Base-by-base conservation (phyloP, 2,329 filamentous ascomycete genomes). In the Paracoccidioides lutzii region DNA sequence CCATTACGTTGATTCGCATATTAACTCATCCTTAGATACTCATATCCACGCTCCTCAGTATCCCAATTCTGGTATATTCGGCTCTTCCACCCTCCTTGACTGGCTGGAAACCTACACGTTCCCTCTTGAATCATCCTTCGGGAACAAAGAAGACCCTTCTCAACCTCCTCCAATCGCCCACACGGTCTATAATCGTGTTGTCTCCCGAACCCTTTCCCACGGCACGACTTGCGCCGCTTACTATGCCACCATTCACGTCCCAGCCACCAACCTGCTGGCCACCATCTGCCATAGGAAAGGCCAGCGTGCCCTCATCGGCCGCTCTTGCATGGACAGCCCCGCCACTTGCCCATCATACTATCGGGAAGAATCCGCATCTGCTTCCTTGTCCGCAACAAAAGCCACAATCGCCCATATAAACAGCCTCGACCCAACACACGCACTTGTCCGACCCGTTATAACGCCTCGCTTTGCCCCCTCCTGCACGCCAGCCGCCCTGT, bases 41-140 rank as follows among this genome's bases (percentile, higher is more conserved):
- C 93, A 98, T 69, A 87, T 95, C 57, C 93, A 98, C 69, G 93
- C 93, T 7, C 81, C 90, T 0, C 93, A 98, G 73, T 96, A 95
- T 65, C 90, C 91, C 57, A 98, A 98, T 66, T 82, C 83, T 1
- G 93, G 93, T 57, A 85, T 98, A 60, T 97, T 97, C 67, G 93
- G 93, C 65, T 93, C 90, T 61, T 85, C 88, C 0, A 96, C 91
- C 0, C 83, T 98, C 37, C 80, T 98, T 12, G 86, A 93, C 72
- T 98, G 93, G 93, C 78, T 98, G 4, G 81, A 90, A 64, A 93
- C 78, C 14, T 97, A 98, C 75, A 98, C 93, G 0, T 98, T 97
- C 67, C 93, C 93, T 0, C 80, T 95, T 59, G 93, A 98, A 71
- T 77, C 84, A 0, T 90, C 86, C 8, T 82, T 96, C 58, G 73